Evolutionary conservation across 208 protist genomes (phyloP), one percentile per base, ranked within the genome.

Genomic region (Giardia duodenalis): DNA sequence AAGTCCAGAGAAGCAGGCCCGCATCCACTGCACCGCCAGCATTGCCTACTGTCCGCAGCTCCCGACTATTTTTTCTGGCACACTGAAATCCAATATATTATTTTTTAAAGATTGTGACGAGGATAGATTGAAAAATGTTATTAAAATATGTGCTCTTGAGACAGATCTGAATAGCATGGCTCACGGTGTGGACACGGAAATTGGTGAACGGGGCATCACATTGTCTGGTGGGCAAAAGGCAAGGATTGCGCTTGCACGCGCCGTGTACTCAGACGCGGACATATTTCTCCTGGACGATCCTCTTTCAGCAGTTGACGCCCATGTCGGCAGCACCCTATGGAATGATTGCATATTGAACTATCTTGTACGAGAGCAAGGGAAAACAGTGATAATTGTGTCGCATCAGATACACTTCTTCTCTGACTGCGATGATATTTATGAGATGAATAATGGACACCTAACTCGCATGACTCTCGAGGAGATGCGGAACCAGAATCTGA

Each of bases 151-250:
- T 4, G 44, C 44, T 91, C 45, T 91, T 4, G 45, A 91, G 2
- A 19, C 45, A 47, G 88, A 91, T n/a, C n/a, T 91, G 1, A 1
- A 2, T 1, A 67, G 2, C n/a, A 48, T 91, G 44, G 1, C 1
- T 2, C 0, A 2, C 4, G 88, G 88, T 47, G 88, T 47, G 2
- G 2, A 47, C 44, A 91, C 88, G 45, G 88, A 91, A 48, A 45
- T 98, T 93, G 96, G 96, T 22, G 96, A 97, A 47, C 92, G 93
- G 46, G 97, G 97, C 46, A 94, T 97, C 44, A 98, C 96, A 88
- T 92, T 97, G 2, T 95, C 92, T 4, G 96, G 96, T 47, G 97
- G 97, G 22, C 96, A 97, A 94, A 96, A 96, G 92, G 92, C 93
- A 44, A 92, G 95, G 44, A 90, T 96, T 88, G 67, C 95, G 43